Evolutionary conservation across 805 yeast genomes (phyloP).

Genomic region (Wickerhamiella azyma): DNA sequence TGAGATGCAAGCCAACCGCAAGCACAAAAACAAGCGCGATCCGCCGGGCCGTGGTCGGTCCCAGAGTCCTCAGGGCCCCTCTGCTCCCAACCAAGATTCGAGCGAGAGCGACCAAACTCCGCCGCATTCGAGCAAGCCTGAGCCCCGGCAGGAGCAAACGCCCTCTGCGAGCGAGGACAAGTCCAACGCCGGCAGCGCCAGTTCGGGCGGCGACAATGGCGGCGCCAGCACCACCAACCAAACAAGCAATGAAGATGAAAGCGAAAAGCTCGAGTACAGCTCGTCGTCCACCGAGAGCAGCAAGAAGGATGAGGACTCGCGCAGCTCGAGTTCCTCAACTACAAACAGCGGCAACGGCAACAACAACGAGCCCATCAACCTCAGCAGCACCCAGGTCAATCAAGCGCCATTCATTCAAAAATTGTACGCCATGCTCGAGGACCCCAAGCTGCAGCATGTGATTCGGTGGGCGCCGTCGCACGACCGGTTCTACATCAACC

Average conservation of each 20-base stretch:
- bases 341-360: no score
- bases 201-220: neutral
- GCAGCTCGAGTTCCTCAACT: neutral
- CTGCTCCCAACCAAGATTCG: neutral
- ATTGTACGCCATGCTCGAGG: conserved; percentile 79
- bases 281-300: neutral
- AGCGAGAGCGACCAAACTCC: neutral
- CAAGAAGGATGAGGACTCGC: neutral
- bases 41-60: neutral
- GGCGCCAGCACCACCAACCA: neutral
- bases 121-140: neutral
- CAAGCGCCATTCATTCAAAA: conserved; percentile 73
- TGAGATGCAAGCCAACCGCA: conserved; percentile 3
- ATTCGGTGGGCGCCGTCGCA: conserved; percentile 73
- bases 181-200: neutral
- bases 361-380: neutral
- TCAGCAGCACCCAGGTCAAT: conserved; percentile 23
- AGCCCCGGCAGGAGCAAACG: neutral
- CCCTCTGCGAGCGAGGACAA: neutral
- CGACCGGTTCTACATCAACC: conserved; percentile 65
- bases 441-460: conserved; percentile 50
- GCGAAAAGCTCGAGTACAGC: neutral
- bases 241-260: neutral
- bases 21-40: conserved; percentile 1
- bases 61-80: neutral